Evolutionary conservation across 805 yeast species (phyloP).

Genomic region (Starmerella bombi): DNA sequence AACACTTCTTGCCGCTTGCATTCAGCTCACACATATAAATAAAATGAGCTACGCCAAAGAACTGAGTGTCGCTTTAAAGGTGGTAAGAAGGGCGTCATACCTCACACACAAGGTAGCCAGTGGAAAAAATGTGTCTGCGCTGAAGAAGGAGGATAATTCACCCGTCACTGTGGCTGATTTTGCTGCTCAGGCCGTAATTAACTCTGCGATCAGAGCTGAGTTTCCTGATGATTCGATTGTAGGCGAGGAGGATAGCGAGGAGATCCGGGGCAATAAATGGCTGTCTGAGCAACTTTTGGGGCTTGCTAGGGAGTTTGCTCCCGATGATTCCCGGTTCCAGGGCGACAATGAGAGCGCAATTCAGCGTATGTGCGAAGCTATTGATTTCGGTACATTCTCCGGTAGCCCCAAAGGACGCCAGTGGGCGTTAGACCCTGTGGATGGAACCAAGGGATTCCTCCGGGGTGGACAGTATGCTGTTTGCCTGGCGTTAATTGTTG

Average conservation of each 20-base stretch:
- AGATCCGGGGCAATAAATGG: constrained; percentile 40
- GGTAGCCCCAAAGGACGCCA: constrained; percentile 74
- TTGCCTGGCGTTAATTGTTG: constrained; percentile 76
- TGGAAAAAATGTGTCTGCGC: constrained; percentile 20
- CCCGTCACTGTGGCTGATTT: constrained; percentile 95
- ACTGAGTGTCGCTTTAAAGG: constrained; percentile 67
- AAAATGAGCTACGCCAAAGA: constrained; percentile 33
- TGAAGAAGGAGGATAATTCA: constrained; percentile 74
- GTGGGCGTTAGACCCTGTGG: constrained; percentile 98
- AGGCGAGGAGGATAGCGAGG: constrained; percentile 83
- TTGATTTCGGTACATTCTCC: constrained; percentile 64
- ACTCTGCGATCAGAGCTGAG: constrained; percentile 61
- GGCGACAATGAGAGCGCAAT: constrained; percentile 24
- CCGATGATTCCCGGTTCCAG: constrained; percentile 20
- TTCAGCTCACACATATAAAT: too few species aligned
- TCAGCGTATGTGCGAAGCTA: constrained; percentile 44
- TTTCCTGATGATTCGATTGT: constrained; percentile 81
- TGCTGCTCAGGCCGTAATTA: constrained; percentile 88
- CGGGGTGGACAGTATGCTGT: constrained; percentile 96
- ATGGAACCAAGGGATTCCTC: constrained; percentile 92
- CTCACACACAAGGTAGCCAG: constrained; percentile 49
- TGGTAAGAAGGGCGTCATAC: constrained; percentile 75
- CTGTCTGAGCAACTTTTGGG: constrained; percentile 45
- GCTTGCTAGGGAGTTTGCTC: constrained; percentile 43
- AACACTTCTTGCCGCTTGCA: too few species aligned